phyloP scores from a whole-genome alignment of 2,329 filamentous ascomycete species.

The Diplodia scrobiculata region DNA sequence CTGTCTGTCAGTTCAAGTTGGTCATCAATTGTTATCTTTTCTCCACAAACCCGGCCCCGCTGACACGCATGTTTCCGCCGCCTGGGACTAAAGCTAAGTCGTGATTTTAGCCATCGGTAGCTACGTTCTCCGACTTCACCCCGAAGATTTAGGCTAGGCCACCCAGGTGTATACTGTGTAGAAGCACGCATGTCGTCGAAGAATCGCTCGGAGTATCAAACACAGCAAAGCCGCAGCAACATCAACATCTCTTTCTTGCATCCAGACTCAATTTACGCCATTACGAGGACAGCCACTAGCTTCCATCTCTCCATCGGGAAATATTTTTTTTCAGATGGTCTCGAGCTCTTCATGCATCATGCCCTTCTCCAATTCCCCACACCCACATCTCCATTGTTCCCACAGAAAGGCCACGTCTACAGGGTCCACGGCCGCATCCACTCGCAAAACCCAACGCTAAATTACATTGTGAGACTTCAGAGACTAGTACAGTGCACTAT shows the following conservation, averaged over 20 bases:
- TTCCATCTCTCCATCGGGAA: not conserved
- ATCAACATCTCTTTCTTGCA: not conserved
- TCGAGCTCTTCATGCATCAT: not conserved
- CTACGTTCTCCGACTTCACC: not conserved
- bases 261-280: not conserved
- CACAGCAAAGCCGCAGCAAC: not conserved
- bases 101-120: not conserved
- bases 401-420: slow-evolving; percentile 16
- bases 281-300: not conserved
- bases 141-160: not conserved
- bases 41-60: not conserved
- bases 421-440: slow-evolving; percentile 1
- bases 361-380: slow-evolving; percentile 10
- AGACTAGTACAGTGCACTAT: not conserved
- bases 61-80: not conserved
- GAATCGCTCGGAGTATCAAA: no score
- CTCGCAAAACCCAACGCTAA: not conserved
- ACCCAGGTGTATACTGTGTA: not conserved
- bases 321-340: not conserved
- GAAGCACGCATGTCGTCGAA: not conserved
- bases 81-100: not conserved
- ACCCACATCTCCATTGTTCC: not conserved
- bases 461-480: not conserved
- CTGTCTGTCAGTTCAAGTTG: not conserved
- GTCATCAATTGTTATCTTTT: not conserved